Evolutionary conservation across 176 grass and related monocot genomes (phyloP).

Genomic region (Rhynchospora pubera): DNA sequence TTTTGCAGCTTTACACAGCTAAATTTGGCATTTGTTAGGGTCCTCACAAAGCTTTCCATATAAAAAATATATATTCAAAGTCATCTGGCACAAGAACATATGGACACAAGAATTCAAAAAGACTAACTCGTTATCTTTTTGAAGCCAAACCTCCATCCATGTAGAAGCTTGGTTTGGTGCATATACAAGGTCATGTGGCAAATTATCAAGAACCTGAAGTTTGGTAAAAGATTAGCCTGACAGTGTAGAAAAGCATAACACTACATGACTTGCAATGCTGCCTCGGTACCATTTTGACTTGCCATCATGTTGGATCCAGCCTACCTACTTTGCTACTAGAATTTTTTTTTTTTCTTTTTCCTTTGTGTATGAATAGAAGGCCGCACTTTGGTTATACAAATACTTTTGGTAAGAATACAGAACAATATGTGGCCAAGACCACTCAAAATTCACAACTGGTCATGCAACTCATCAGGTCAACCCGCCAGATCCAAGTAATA

Average conservation of each 20-base stretch:
- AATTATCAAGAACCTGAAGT: slow-evolving; percentile 96
- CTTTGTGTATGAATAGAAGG: not conserved
- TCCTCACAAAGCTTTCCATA: not conserved
- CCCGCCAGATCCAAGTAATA: not conserved
- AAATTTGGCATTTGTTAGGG: not conserved
- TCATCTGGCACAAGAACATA: slow-evolving; percentile 2
- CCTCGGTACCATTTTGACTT: not conserved
- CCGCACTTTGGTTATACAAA: not conserved
- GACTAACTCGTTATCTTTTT: slow-evolving; percentile 60
- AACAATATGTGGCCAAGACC: not conserved
- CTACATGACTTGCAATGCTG: not conserved
- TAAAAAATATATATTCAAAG: not conserved
- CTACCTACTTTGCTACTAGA: not conserved
- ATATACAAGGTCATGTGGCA: slow-evolving; percentile 94
- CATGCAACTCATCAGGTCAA: slow-evolving; percentile 4
- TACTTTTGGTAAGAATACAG: not conserved
- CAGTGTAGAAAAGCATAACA: not conserved
- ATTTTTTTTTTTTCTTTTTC: not conserved
- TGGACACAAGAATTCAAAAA: slow-evolving; percentile 16
- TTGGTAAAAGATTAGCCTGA: slow-evolving; percentile 5
- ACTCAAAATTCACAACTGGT: not conserved
- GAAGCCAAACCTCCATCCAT: slow-evolving; percentile 98
- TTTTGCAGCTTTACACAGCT: not conserved
- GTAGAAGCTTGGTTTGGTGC: slow-evolving; percentile 75
- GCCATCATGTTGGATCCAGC: not conserved